A percentile compares a stretch with the other conserved stretches of the same genome.
phyloP scores from a whole-genome alignment of 805 yeast genomes.

The Yamadazyma sp. region DNA sequence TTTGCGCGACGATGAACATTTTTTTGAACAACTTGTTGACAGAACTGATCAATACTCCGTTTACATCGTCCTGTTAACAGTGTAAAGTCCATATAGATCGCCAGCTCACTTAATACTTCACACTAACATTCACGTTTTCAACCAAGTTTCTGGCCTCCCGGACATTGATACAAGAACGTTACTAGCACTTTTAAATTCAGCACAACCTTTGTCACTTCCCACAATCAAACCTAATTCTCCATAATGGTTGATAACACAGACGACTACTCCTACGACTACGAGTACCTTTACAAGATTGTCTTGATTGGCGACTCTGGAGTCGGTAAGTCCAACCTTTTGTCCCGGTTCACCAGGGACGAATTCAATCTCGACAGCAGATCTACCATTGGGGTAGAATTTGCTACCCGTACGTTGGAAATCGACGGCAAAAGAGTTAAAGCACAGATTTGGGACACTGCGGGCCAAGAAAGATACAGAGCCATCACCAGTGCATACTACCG shows the following conservation, averaged over 20 bases:
- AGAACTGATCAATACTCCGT: too few relatives aligned
- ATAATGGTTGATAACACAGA: conserved; percentile 43
- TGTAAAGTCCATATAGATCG: too few relatives aligned
- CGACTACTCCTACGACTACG: conserved; percentile 67
- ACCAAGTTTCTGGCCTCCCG: too few relatives aligned
- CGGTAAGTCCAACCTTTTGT: conserved; percentile 90
- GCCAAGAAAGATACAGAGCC: conserved; percentile 97
- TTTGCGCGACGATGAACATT: too few relatives aligned
- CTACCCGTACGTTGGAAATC: conserved; percentile 88
- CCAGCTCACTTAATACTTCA: too few relatives aligned
- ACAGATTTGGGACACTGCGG: conserved; percentile 98
- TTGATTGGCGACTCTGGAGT: conserved; percentile 97
- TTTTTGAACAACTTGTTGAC: too few relatives aligned
- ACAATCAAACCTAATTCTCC: too few relatives aligned
- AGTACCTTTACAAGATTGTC: conserved; percentile 91
- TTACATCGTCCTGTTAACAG: too few relatives aligned
- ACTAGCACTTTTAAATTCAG: too few relatives aligned
- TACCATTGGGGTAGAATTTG: conserved; percentile 97
- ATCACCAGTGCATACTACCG: conserved; percentile 96
- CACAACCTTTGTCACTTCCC: too few relatives aligned
- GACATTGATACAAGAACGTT: too few relatives aligned
- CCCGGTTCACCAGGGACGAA: conserved; percentile 93
- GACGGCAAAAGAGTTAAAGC: conserved; percentile 84
- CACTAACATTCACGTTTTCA: background rate
- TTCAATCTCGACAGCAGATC: conserved; percentile 92